Percentiles rank a stretch among this genome's conserved stretches.
These are phyloP conservation scores for Sequoiadendron giganteum DNA, from an alignment of 75 land plant species.

Conservation along the genomic window DNA sequence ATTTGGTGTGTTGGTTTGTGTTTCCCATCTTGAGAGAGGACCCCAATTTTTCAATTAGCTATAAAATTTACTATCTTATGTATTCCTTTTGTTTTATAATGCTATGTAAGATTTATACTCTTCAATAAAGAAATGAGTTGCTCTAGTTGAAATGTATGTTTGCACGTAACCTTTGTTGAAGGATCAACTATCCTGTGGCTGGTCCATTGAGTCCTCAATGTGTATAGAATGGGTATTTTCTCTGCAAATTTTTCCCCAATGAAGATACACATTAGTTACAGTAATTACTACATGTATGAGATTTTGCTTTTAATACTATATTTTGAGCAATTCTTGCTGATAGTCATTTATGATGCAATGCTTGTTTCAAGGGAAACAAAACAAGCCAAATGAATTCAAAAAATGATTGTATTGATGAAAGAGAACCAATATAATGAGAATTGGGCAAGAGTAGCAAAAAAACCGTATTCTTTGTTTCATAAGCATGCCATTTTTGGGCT, in stretches of 20 bases:
- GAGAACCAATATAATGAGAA: neutral
- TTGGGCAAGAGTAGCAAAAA: neutral
- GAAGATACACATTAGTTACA: neutral
- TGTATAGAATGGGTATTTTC: neutral
- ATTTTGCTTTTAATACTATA: neutral
- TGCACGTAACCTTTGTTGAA: neutral
- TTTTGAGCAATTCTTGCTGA: neutral
- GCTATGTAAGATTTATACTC: neutral
- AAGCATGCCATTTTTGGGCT: slow-evolving; percentile 4
- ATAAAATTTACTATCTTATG: neutral
- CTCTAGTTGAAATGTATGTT: neutral
- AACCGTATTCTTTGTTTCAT: neutral
- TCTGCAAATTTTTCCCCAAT: neutral
- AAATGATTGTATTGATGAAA: neutral
- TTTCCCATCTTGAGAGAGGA: neutral
- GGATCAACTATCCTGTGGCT: neutral
- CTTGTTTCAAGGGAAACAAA: neutral
- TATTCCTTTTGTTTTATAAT: neutral
- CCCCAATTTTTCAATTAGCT: neutral
- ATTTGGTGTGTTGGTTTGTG: neutral
- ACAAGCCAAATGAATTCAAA: neutral
- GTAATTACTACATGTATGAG: neutral
- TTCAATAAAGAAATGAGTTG: neutral
- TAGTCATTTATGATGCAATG: neutral
- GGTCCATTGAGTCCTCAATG: neutral